Conservation (phyloP, 2,329 filamentous ascomycete species). For the Fusarium lateritium region DNA sequence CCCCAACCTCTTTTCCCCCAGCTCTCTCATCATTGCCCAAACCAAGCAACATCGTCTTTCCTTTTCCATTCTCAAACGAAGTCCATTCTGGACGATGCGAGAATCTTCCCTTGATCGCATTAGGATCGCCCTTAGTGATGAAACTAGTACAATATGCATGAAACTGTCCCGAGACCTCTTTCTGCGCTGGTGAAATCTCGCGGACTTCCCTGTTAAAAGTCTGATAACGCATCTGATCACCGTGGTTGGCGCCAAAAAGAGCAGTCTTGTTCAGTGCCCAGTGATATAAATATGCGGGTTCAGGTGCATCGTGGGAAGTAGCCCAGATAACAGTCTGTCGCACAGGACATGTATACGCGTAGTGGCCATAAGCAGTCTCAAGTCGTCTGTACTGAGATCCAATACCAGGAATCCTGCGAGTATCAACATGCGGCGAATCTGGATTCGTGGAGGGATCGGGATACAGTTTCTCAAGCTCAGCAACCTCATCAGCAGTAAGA, state of each 20-base stretch:
- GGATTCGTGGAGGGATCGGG: constrained; percentile 39
- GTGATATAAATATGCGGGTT: constrained; percentile 51
- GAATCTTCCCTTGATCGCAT: constrained; percentile 43
- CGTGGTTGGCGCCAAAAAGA: constrained; percentile 44
- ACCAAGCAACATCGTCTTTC: constrained; percentile 61
- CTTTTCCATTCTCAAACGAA: constrained; percentile 46
- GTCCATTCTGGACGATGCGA: constrained; percentile 44
- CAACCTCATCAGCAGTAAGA: constrained; percentile 31
- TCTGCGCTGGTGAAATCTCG: constrained; percentile 52
- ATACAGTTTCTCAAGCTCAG: constrained; percentile 37
- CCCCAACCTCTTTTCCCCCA: constrained; percentile 56
- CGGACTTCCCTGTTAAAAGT: constrained; percentile 58
- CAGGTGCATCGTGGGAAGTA: constrained; percentile 37
- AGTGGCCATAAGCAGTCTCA: constrained; percentile 45
- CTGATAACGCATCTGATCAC: constrained; percentile 50
- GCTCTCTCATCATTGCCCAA: constrained; percentile 64
- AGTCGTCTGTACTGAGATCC: constrained; percentile 41
- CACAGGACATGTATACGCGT: constrained; percentile 45
- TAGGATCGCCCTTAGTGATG: constrained; percentile 42
- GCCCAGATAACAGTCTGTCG: constrained; percentile 45
- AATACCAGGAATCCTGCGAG: constrained; percentile 24
- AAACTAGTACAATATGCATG: constrained; percentile 45
- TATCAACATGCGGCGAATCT: constrained; percentile 37
- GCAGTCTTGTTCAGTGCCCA: constrained; percentile 50
- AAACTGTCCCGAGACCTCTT: constrained; percentile 39